phyloP scores from a whole-genome alignment of 2,329 filamentous ascomycete genomes.

The Exophiala calicioides region DNA sequence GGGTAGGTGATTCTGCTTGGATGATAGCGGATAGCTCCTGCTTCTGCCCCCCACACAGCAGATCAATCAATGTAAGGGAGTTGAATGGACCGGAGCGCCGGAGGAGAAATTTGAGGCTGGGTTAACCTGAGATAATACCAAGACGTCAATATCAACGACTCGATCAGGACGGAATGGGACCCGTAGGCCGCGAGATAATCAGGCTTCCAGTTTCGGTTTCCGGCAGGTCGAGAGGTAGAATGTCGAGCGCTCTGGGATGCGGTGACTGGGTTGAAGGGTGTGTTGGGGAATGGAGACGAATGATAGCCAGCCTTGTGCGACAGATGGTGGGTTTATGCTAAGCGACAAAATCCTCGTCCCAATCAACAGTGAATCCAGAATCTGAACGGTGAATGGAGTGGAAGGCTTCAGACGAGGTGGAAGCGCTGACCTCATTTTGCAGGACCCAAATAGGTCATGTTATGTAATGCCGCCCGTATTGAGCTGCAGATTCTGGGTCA shows the following conservation, averaged over 20 bases:
- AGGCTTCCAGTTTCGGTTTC: conserved; percentile 2
- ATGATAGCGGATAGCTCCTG: not conserved
- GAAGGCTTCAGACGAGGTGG: conserved; percentile 7
- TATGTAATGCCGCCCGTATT: no score
- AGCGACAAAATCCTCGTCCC: conserved; percentile 22
- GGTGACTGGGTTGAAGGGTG: no score
- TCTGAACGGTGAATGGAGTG: conserved; percentile 13
- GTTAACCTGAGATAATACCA: not conserved
- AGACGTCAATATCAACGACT: no score
- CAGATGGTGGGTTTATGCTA: conserved; percentile 4
- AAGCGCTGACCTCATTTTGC: conserved; percentile 25
- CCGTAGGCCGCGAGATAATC: not conserved
- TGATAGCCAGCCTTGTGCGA: conserved; percentile 11
- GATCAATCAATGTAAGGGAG: no score
- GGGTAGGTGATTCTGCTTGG: no score
- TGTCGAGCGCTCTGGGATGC: conserved; percentile 1
- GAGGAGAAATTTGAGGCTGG: conserved; percentile 5
- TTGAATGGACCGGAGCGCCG: no score
- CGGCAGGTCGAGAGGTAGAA: conserved; percentile 6
- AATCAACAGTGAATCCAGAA: conserved; percentile 15
- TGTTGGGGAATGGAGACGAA: not conserved
- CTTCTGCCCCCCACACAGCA: no score
- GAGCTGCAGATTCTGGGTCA: no score
- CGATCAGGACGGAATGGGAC: not conserved
- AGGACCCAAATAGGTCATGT: conserved; percentile 7